Evolutionary conservation across 805 yeast genomes (phyloP).

Genomic region (Cyberlindnera mrakii): DNA sequence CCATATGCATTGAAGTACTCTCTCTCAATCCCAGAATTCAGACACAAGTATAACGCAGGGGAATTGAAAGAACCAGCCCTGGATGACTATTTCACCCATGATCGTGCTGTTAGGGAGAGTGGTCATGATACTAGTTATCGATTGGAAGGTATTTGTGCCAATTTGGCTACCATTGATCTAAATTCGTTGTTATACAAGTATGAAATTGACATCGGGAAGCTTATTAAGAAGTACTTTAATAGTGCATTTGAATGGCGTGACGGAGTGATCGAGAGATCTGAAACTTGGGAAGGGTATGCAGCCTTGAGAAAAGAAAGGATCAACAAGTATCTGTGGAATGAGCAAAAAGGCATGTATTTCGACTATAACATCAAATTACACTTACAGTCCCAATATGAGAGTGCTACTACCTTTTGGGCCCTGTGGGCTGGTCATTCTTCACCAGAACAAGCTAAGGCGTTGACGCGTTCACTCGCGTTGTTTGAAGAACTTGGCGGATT

Average conservation of each 20-base stretch:
- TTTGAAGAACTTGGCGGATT: slow-evolving; percentile 88
- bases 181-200: slow-evolving; percentile 84
- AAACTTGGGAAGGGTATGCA: slow-evolving; percentile 61
- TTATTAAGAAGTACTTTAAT: slow-evolving; percentile 50
- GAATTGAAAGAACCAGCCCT: slow-evolving; percentile 67
- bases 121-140: slow-evolving; percentile 95
- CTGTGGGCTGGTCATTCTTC: slow-evolving; percentile 76
- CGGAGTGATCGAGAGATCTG: slow-evolving; percentile 37
- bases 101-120: slow-evolving; percentile 90
- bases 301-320: slow-evolving; percentile 46
- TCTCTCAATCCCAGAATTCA: slow-evolving; percentile 55
- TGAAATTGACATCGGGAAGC: slow-evolving; percentile 74
- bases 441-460: slow-evolving; percentile 55
- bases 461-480: slow-evolving; percentile 57
- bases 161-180: slow-evolving; percentile 85
- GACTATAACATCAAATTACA: slow-evolving; percentile 69
- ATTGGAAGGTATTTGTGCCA: slow-evolving; percentile 83
- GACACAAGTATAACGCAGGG: slow-evolving; percentile 61
- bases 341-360: slow-evolving; percentile 65
- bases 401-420: slow-evolving; percentile 91
- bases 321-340: slow-evolving; percentile 78
- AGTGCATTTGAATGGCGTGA: slow-evolving; percentile 38
- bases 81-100: slow-evolving; percentile 86
- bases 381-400: slow-evolving; percentile 60
- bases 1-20: slow-evolving; percentile 65